Evolutionary conservation across 805 yeast species (phyloP), one percentile per base, ranked within the genome.

Genomic region (Kurtzmaniella cleridarum): DNA sequence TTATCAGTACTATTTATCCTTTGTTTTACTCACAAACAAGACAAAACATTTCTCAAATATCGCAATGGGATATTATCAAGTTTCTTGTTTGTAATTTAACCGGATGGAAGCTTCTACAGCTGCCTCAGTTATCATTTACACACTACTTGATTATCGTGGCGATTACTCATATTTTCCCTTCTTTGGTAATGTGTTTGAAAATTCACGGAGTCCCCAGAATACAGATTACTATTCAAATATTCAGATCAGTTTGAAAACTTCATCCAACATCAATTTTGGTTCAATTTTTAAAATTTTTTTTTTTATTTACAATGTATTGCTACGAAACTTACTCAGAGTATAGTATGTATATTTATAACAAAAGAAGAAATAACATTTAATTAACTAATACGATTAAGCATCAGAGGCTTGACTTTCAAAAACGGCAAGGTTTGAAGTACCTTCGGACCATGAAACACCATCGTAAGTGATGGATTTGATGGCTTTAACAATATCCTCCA

Each of bases 401-500:
- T 54, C 60, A 35, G 74, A 81, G 35, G 70, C 64, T 68, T 81
- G 86, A 39, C 83, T 59, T 58, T 82, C 95, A 57, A 91, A 91
- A 32, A 81, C 81, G 32, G 75, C 69, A 51, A 91, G 75, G 40
- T 70, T 58, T 50, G 78, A 66, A 40, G 96, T 89, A 52, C 95
- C 96, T 60, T 86, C 87, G 32, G 72, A 78, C 98, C 98, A 91
- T 14, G 86, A 52, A 36, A 63, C 74, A 46, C 87, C 90, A 38
- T 75, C 75, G 60, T 84, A 81, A 40, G 93, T 82, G 60, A 91
- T 78, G 24, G 70, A 75, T 63, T 79, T 78, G 51, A 91, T 79
- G 36, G 97, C 89, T 38, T 70, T 74, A 41, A 76, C 63, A 49
- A 86, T 72, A 14, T 80, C 89, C 39, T 76, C 81, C 42, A 82